Evolutionary conservation across 169 alveolate species (phyloP).

Genomic region (Cyclospora cayetanensis): DNA sequence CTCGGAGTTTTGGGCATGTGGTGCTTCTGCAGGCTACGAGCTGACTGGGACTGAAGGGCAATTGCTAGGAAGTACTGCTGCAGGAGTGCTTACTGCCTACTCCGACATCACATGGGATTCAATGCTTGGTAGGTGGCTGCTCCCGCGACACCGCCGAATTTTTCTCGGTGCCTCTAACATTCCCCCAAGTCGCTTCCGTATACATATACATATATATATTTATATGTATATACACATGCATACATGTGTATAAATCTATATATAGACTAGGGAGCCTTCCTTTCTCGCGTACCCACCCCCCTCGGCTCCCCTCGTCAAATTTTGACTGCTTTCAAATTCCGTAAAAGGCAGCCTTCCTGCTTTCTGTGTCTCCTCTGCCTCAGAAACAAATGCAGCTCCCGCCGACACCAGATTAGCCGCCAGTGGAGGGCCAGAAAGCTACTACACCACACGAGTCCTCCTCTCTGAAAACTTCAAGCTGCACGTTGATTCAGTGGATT

Average conservation of each 20-base stretch:
- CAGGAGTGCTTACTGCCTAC: background rate
- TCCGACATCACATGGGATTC: background rate
- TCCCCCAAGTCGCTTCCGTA: too few species aligned
- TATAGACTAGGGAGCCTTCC: too few species aligned
- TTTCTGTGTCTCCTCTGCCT: background rate
- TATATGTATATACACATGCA: too few species aligned
- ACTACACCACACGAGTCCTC: background rate
- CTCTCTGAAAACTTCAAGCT: background rate
- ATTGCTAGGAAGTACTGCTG: background rate
- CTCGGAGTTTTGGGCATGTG: background rate
- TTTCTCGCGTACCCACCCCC: too few species aligned
- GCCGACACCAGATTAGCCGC: background rate
- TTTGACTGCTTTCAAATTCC: too few species aligned
- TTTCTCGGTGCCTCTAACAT: too few species aligned
- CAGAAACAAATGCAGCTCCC: background rate
- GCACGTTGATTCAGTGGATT: background rate
- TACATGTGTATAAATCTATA: too few species aligned
- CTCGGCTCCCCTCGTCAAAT: too few species aligned
- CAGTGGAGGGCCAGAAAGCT: background rate
- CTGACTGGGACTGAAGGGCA: background rate
- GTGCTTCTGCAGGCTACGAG: background rate
- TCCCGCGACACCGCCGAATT: too few species aligned
- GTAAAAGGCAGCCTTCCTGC: background rate
- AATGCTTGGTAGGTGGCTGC: too few species aligned
- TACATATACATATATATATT: too few species aligned